Conservation (phyloP, 2,329 filamentous ascomycete species). For the Graphilbum sp. region DNA sequence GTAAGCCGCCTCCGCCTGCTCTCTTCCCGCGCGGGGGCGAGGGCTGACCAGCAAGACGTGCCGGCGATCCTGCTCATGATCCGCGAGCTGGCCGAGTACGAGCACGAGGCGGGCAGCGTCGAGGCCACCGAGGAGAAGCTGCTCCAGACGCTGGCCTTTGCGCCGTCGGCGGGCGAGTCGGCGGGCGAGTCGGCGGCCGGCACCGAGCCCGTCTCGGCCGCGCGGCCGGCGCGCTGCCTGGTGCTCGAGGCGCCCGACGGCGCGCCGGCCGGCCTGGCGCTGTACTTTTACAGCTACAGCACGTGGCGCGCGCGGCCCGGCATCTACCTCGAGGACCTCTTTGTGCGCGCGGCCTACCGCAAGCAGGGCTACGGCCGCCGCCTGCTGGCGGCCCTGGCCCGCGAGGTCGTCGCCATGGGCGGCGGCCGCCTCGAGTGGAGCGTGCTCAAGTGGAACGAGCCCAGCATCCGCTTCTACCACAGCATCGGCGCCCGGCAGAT, state of each 20-base stretch:
- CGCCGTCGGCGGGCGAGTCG: slow-evolving; percentile 24
- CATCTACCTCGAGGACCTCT: slow-evolving; percentile 91
- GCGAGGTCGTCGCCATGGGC: slow-evolving; percentile 54
- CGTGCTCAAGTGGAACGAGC: slow-evolving; percentile 86
- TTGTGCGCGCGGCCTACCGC: slow-evolving; percentile 53
- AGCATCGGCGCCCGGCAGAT: slow-evolving; percentile 48
- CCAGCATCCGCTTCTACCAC: slow-evolving; percentile 76
- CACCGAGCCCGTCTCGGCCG: too few relatives aligned
- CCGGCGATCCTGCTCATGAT: slow-evolving; percentile 68
- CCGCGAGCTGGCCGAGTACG: slow-evolving; percentile 73
- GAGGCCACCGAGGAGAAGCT: slow-evolving; percentile 66
- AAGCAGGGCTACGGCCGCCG: slow-evolving; percentile 65
- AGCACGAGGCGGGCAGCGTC: slow-evolving; percentile 58
- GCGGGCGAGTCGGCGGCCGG: slow-evolving; percentile 39
- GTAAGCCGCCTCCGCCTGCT: slow-evolving; percentile 18
- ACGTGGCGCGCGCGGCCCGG: slow-evolving; percentile 82
- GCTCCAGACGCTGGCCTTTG: slow-evolving; percentile 62
- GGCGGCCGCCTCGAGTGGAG: slow-evolving; percentile 76
- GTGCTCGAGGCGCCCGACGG: slow-evolving; percentile 39
- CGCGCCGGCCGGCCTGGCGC: slow-evolving; percentile 53
- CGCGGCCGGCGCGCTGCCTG: slow-evolving; percentile 58
- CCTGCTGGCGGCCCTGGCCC: slow-evolving; percentile 61
- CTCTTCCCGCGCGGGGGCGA: neutral
- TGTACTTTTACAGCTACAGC: slow-evolving; percentile 93
- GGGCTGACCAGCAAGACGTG: too few relatives aligned